Conservation (phyloP, 139 green algal species). For the Chlamydomonas applanata region DNA sequence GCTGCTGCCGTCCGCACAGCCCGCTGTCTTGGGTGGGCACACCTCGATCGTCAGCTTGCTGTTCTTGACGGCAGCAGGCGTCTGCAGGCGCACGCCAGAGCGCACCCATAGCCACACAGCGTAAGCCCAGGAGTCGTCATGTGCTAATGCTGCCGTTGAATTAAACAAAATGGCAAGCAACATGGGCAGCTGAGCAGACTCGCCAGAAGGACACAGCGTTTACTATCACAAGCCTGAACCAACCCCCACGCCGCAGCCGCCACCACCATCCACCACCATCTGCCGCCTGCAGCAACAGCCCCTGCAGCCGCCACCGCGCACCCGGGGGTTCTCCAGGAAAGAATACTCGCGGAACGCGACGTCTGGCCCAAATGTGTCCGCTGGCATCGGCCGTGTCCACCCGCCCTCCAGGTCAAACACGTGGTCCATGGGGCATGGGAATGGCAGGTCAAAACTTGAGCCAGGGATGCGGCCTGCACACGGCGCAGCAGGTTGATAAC, state of each 20-base stretch:
- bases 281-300: no score
- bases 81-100: neutral
- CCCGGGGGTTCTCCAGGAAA: conserved; percentile 57
- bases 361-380: conserved; percentile 42
- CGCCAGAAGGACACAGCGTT: no score
- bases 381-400: neutral
- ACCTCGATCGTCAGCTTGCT: conserved; percentile 32
- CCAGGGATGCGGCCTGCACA: conserved; percentile 69
- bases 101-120: no score
- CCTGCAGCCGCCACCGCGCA: neutral
- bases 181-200: no score
- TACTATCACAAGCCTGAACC: no score
- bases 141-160: no score
- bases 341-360: conserved; percentile 66
- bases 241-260: no score
- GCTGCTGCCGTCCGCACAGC: conserved; percentile 40
- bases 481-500: neutral
- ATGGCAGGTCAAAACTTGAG: conserved; percentile 72
- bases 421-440: conserved; percentile 86
- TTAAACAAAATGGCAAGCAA: no score
- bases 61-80: neutral
- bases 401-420: conserved; percentile 82
- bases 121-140: no score
- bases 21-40: conserved; percentile 30
- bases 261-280: no score